These are phyloP conservation scores for Closterium sp. DNA, from an alignment of 139 green algal species.

Conservation along the genomic window DNA sequence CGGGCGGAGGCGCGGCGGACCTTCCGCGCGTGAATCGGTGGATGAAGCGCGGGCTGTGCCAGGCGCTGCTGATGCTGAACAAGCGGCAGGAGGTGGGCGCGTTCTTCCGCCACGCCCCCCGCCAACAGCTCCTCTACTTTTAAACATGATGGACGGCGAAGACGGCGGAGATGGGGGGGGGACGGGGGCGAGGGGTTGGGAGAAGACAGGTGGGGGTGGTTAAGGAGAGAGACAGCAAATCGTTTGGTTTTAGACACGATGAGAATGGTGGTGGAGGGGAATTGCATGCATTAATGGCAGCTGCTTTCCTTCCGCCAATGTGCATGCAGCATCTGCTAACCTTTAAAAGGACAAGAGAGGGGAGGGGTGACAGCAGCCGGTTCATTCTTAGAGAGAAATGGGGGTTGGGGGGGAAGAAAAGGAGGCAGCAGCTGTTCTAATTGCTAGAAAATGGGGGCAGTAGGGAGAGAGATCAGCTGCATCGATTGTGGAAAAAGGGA, in stretches of 20 bases:
- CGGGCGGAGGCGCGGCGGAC: not conserved
- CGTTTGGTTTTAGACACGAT: not conserved
- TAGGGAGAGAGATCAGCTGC: not conserved
- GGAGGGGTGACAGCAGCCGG: not conserved
- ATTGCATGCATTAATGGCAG: not conserved
- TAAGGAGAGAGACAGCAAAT: not conserved
- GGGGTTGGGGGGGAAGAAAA: not conserved
- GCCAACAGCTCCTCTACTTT: slow-evolving; percentile 1
- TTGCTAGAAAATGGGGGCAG: not conserved
- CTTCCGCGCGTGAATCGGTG: slow-evolving; percentile 19
- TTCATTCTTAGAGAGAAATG: not conserved
- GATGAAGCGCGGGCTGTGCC: slow-evolving; percentile 38
- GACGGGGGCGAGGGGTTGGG: not conserved
- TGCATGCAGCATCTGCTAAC: not conserved
- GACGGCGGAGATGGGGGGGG: too few relatives aligned
- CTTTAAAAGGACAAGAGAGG: not conserved
- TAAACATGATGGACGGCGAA: not conserved
- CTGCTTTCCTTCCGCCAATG: not conserved
- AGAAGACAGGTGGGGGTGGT: not conserved
- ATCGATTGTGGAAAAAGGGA: not conserved
- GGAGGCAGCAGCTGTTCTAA: not conserved
- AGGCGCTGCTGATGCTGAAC: slow-evolving; percentile 39
- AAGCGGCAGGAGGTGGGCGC: slow-evolving; percentile 30
- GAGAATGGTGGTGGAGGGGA: not conserved
- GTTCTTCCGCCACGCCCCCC: slow-evolving; percentile 17